Evolutionary conservation across 1,284 basidiomycete species (phyloP).

Genomic region (Testicularia cyperi): DNA sequence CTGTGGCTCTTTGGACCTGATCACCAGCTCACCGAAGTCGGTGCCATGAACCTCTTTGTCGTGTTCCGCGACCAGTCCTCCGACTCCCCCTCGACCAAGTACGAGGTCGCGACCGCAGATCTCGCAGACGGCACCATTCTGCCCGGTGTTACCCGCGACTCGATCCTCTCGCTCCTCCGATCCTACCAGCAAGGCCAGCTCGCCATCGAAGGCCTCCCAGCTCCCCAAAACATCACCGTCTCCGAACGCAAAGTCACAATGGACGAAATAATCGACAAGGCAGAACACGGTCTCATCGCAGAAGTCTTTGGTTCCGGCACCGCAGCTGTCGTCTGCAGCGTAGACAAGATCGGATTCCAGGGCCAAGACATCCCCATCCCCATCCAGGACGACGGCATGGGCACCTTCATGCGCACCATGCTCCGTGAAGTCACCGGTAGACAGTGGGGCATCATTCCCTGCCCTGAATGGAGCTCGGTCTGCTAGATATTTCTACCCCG

Average conservation of each 20-base stretch:
- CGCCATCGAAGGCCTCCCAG: conserved; percentile 38
- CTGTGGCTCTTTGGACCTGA: conserved; percentile 41
- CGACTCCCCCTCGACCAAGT: conserved; percentile 9
- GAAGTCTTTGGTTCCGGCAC: conserved; percentile 45
- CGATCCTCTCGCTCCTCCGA: conserved; percentile 69
- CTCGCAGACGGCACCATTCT: conserved; percentile 74
- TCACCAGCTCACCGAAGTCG: conserved; percentile 40
- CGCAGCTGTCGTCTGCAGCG: conserved; percentile 39
- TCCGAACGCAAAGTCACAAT: conserved; percentile 38
- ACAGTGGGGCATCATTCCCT: conserved; percentile 36
- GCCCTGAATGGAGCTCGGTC: conserved; percentile 37
- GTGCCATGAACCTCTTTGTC: conserved; percentile 45
- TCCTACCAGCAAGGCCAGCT: conserved; percentile 56
- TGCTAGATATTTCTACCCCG: no score
- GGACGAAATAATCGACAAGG: conserved; percentile 33
- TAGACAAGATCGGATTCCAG: conserved; percentile 41
- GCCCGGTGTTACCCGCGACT: conserved; percentile 93
- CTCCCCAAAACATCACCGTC: conserved; percentile 20
- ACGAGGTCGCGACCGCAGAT: conserved; percentile 62
- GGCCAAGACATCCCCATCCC: conserved; percentile 32
- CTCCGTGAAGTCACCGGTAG: conserved; percentile 34
- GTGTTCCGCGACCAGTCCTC: conserved; percentile 33
- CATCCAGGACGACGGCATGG: conserved; percentile 34
- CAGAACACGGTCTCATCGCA: conserved; percentile 13
- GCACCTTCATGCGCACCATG: conserved; percentile 32